Conservation (phyloP, 805 yeast genomes). For the Wickerhamomyces rabaulensis region DNA sequence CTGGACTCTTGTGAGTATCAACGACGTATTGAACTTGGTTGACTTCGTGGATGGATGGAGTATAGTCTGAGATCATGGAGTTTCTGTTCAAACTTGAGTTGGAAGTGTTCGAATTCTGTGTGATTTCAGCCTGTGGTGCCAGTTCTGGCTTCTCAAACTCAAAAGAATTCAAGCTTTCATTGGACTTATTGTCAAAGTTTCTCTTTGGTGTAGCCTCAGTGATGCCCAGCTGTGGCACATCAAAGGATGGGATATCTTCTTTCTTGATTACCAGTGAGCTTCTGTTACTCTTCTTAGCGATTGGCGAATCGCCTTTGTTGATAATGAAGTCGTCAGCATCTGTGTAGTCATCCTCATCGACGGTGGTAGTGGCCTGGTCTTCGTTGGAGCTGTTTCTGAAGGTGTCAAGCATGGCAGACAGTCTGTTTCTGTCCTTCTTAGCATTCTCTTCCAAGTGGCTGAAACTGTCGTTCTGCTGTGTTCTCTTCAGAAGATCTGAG, state of each 20-base stretch:
- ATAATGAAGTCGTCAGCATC: conserved; percentile 13
- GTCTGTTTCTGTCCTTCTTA: conserved; percentile 4
- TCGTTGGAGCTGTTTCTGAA: not conserved
- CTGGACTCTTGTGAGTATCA: conserved; percentile 6
- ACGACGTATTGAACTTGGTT: conserved; percentile 15
- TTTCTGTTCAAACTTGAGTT: conserved; percentile 7
- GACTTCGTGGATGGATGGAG: conserved; percentile 23
- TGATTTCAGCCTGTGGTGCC: not conserved
- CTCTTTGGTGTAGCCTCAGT: not conserved
- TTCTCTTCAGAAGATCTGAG: conserved; percentile 4
- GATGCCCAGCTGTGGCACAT: not conserved
- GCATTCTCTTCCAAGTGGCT: conserved; percentile 1
- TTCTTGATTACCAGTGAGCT: not conserved
- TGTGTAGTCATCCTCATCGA: conserved; percentile 3
- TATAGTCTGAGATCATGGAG: conserved; percentile 23
- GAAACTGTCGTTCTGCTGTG: conserved; percentile 1
- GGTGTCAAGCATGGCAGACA: conserved; percentile 4
- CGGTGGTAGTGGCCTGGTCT: not conserved
- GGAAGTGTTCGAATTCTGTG: not conserved
- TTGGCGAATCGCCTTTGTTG: conserved; percentile 2
- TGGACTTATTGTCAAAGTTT: not conserved
- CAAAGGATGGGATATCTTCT: not conserved
- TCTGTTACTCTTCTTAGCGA: not conserved
- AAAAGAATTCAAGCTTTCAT: not conserved
- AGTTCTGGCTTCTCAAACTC: conserved; percentile 1